Conservation (phyloP, 148 eudicot genomes). For the Rhododendron ovatum region DNA sequence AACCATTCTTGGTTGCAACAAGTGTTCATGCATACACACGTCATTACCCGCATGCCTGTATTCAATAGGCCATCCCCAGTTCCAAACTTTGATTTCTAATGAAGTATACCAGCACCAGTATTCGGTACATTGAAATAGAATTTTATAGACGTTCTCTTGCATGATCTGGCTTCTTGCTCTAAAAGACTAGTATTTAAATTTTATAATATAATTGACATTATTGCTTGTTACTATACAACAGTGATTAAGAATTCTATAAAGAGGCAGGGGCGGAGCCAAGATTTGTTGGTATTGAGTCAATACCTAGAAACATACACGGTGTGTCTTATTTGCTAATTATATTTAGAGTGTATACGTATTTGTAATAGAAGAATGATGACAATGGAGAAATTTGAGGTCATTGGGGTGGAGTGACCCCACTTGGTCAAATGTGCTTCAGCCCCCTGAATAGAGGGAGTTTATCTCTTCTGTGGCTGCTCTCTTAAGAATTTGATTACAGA, state of each 20-base stretch:
- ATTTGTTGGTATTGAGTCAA: background rate
- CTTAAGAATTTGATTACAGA: background rate
- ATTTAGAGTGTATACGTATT: background rate
- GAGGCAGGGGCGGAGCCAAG: background rate
- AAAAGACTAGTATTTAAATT: background rate
- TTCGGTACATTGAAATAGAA: background rate
- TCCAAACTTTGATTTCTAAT: background rate
- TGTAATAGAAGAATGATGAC: background rate
- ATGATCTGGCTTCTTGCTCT: conserved; percentile 1
- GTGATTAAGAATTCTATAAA: background rate
- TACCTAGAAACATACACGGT: background rate
- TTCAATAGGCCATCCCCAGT: background rate
- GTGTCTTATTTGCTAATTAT: background rate
- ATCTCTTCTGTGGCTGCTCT: background rate
- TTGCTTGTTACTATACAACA: background rate
- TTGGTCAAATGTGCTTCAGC: background rate
- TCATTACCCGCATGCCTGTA: background rate
- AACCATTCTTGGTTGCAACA: background rate
- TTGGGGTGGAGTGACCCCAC: background rate
- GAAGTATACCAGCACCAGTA: background rate
- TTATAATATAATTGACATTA: background rate
- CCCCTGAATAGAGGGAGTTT: background rate
- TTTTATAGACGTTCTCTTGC: background rate
- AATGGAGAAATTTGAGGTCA: background rate
- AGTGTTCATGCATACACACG: background rate